phyloP scores from a whole-genome alignment of 2,329 filamentous ascomycete species.

The Stemphylium vesicarium region DNA sequence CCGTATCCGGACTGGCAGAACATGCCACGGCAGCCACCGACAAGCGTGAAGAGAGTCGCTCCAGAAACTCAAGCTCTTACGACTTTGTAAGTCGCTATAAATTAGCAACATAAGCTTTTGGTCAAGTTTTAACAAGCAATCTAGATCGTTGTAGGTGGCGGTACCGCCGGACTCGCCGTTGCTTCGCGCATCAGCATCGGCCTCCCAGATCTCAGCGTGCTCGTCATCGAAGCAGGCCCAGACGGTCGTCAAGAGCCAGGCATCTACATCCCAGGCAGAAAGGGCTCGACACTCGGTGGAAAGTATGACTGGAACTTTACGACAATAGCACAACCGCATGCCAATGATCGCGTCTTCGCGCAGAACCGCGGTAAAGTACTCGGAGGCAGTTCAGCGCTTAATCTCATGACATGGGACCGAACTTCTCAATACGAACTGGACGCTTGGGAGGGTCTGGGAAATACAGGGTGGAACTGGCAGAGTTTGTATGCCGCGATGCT shows the following conservation, averaged over 20 bases:
- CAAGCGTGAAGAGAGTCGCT: background rate
- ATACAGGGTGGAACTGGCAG: slow-evolving; percentile 44
- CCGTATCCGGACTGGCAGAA: slow-evolving; percentile 8
- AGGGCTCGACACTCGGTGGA: slow-evolving; percentile 35
- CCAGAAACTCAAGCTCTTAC: background rate
- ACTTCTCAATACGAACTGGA: slow-evolving; percentile 38
- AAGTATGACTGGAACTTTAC: slow-evolving; percentile 53
- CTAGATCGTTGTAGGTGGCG: slow-evolving; percentile 32
- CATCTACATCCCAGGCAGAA: slow-evolving; percentile 36
- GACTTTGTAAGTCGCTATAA: slow-evolving; percentile 7
- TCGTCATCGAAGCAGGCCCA: slow-evolving; percentile 39
- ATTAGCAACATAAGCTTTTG: background rate
- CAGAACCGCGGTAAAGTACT: slow-evolving; percentile 57
- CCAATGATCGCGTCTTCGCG: slow-evolving; percentile 50
- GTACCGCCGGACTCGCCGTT: slow-evolving; percentile 39
- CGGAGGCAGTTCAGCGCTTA: slow-evolving; percentile 56
- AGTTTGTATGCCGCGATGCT: slow-evolving; percentile 42
- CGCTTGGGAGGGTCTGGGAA: slow-evolving; percentile 40
- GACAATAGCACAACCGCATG: slow-evolving; percentile 50
- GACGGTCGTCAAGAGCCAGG: slow-evolving; percentile 36
- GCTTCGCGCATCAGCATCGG: slow-evolving; percentile 44
- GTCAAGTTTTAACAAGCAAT: background rate
- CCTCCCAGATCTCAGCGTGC: slow-evolving; percentile 27
- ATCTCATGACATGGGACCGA: slow-evolving; percentile 49
- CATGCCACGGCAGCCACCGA: slow-evolving; percentile 3